A percentile compares a stretch with the other conserved stretches of the same genome.
These are phyloP conservation scores for Rhynchospora tenuis DNA, from an alignment of 176 grass and related monocot genomes.

Conservation along the genomic window DNA sequence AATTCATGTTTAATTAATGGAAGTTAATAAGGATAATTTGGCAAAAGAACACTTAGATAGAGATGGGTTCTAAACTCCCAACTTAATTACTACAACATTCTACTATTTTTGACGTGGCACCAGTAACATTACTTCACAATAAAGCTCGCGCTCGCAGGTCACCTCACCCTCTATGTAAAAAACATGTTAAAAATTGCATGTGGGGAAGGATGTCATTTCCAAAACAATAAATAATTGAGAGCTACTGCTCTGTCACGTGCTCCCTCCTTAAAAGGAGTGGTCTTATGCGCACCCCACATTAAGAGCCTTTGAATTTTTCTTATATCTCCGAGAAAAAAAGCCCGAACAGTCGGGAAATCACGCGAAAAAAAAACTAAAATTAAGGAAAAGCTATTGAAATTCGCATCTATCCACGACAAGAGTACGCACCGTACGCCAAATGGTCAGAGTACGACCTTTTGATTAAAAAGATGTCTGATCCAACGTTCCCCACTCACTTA, in stretches of 20 bases:
- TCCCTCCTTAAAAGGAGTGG: background rate
- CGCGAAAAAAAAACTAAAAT: slow-evolving; percentile 9
- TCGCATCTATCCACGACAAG: background rate
- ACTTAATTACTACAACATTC: background rate
- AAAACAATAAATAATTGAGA: slow-evolving; percentile 7
- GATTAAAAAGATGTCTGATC: background rate
- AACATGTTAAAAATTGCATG: background rate
- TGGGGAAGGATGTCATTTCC: background rate
- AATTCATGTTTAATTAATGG: background rate
- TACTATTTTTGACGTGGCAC: slow-evolving; percentile 8
- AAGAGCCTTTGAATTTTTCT: slow-evolving; percentile 1
- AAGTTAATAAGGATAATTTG: background rate
- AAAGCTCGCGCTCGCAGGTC: background rate
- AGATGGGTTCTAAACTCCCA: background rate
- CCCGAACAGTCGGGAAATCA: background rate
- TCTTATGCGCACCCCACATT: background rate
- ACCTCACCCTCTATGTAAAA: background rate
- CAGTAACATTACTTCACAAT: background rate
- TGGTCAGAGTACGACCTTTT: background rate
- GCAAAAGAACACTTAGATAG: background rate
- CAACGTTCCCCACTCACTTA: slow-evolving; percentile 8
- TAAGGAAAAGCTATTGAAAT: slow-evolving; percentile 5
- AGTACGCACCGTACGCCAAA: background rate
- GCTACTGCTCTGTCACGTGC: slow-evolving; percentile 13
- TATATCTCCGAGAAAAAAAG: background rate